Conservation (phyloP, 1,284 basidiomycete species). For the Vanrija sp. region DNA sequence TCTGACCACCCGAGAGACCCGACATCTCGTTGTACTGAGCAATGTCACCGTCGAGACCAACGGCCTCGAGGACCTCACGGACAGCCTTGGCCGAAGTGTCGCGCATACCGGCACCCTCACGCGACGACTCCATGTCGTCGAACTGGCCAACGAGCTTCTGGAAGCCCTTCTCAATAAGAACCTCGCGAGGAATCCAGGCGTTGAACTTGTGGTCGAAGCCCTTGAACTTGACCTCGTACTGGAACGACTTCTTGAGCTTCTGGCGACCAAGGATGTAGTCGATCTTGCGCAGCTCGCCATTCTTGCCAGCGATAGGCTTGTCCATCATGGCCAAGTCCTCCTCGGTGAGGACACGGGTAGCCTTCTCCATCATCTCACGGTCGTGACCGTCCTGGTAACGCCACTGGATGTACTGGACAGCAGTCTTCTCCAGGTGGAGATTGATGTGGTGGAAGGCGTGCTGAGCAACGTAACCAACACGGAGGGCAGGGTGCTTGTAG, state of each 20-base stretch:
- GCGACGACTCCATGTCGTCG: slow-evolving; percentile 91
- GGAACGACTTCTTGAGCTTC: slow-evolving; percentile 94
- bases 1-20: slow-evolving; percentile 97
- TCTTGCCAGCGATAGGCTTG: slow-evolving; percentile 84
- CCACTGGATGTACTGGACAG: slow-evolving; percentile 96
- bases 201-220: slow-evolving; percentile 89
- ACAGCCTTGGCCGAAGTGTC: slow-evolving; percentile 77
- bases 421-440: slow-evolving; percentile 88
- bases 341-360: slow-evolving; percentile 80
- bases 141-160: slow-evolving; percentile 89
- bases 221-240: slow-evolving; percentile 96
- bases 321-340: slow-evolving; percentile 82
- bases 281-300: slow-evolving; percentile 85
- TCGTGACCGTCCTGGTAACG: slow-evolving; percentile 99
- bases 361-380: slow-evolving; percentile 90
- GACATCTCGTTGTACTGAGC: slow-evolving; percentile 96
- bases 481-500: slow-evolving; percentile 92
- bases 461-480: slow-evolving; percentile 97
- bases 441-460: slow-evolving; percentile 97
- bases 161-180: slow-evolving; percentile 84
- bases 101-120: slow-evolving; percentile 84
- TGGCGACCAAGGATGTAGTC: slow-evolving; percentile 86
- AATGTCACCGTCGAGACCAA: slow-evolving; percentile 83
- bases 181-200: slow-evolving; percentile 89
- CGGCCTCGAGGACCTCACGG: slow-evolving; percentile 85